Base-by-base conservation (phyloP, 805 yeast genomes). In the Ogataea paraovalis region DNA sequence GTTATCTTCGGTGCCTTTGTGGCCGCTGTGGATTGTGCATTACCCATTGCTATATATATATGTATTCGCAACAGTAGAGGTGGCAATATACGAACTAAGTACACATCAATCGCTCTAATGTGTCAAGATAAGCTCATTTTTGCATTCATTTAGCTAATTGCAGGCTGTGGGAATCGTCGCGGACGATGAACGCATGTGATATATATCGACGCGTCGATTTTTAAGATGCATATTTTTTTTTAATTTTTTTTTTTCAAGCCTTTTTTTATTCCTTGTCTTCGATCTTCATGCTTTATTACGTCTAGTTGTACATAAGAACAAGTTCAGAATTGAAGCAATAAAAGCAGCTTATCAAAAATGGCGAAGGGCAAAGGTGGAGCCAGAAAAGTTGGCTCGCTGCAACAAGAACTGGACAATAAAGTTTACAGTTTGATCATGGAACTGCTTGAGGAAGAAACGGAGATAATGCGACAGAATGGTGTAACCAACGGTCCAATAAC, bases 1-100 rank as follows among this genome's bases (percentile, higher is more conserved):
- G 96, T 88, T 18, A 92, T 81, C 60, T 79, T 82, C 1, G 81
- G 78, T 44, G 77, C 74, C 19, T 79, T 71, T 8, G 55, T 44
- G 5, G 28, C 49, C 16, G 61, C 47, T 20, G 53, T 41, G 16
- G 64, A 49, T 14, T 52, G 37, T 16, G 62, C 41, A 41, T 67
- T 67, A 16, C 72, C 72, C 72, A 68, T 68, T 23, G 6, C n/a
- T 14, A 22, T 18, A 22, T 20, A 28, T 36, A 16, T 14, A 16
- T 13, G 25, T 12, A 2, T 8, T 37, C 16, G 3, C 10, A 25
- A 7, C 28, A 7, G 28, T 7, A 25, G 10, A 25, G 10, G 10
- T 7, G 10, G 28, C 7, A 7, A 25, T 7, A 25, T 7, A 10
- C 10, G 28, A 25, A 25, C 10, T 25, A 34, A 34, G n/a, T n/a